phyloP scores from a whole-genome alignment of 179 eudicot genomes.

The Kewa caespitosa region DNA sequence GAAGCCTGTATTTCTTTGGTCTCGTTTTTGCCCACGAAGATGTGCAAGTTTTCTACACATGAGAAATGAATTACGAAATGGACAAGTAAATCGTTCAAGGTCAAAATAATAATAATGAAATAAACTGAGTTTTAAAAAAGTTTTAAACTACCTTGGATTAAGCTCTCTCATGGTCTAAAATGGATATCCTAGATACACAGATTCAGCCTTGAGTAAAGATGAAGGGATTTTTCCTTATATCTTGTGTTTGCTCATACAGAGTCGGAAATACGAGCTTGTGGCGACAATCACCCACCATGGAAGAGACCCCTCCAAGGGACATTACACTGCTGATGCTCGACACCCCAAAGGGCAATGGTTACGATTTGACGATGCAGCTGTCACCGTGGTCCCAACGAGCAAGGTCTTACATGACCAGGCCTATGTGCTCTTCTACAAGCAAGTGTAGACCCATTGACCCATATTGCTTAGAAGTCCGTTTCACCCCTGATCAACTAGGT shows the following conservation, averaged over 20 bases:
- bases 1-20: too few species aligned
- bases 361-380: conserved; percentile 81
- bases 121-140: too few species aligned
- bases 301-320: conserved; percentile 86
- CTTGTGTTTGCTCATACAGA: conserved; percentile 33
- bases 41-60: too few species aligned
- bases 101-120: too few species aligned
- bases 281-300: conserved; percentile 92
- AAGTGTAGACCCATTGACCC: conserved; percentile 41
- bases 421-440: conserved; percentile 74
- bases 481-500: background rate
- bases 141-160: too few species aligned
- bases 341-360: conserved; percentile 69
- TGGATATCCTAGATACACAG: background rate
- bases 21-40: too few species aligned
- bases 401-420: conserved; percentile 88
- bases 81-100: too few species aligned
- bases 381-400: conserved; percentile 50
- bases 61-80: too few species aligned
- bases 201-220: background rate
- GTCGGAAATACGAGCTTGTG: conserved; percentile 77
- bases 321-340: conserved; percentile 86
- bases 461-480: background rate
- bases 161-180: too few species aligned
- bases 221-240: background rate